These are phyloP conservation scores for Viola pubescens DNA, from an alignment of 441 rosid genomes.

Conservation along the genomic window DNA sequence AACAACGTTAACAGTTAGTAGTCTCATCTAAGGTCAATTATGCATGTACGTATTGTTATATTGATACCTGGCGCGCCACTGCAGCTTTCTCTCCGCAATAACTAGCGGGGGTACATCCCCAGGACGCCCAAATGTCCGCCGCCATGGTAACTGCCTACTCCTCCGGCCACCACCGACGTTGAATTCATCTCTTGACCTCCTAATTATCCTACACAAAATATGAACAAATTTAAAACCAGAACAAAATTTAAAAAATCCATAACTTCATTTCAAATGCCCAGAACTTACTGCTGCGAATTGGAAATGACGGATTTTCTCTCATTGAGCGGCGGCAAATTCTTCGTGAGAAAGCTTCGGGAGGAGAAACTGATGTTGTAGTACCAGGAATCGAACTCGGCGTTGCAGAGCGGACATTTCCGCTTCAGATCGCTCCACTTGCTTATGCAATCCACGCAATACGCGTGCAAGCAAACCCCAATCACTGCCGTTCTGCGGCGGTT, in stretches of 20 bases:
- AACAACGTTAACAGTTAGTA: background rate
- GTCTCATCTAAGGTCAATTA: background rate
- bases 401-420: conserved; percentile 71
- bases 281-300: conserved; percentile 29
- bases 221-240: background rate
- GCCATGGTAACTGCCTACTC: conserved; percentile 44
- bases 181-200: conserved; percentile 22
- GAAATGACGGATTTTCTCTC: conserved; percentile 14
- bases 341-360: conserved; percentile 28
- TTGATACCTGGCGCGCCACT: conserved; percentile 56
- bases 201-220: conserved; percentile 12
- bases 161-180: conserved; percentile 13
- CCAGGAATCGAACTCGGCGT: conserved; percentile 47
- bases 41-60: too few relatives aligned
- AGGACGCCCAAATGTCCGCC: conserved; percentile 47
- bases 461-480: conserved; percentile 43
- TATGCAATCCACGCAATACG: conserved; percentile 52
- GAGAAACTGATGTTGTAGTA: conserved; percentile 33
- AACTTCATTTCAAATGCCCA: background rate
- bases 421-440: conserved; percentile 53
- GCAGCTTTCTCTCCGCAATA: conserved; percentile 42
- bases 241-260: background rate
- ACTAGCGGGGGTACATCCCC: conserved; percentile 33
- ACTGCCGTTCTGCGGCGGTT: conserved; percentile 38
- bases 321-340: conserved; percentile 27